Evolutionary conservation across 2,329 filamentous ascomycete genomes (phyloP), one percentile per base, ranked within the genome.

Genomic region (Trichophyton benhamiae): DNA sequence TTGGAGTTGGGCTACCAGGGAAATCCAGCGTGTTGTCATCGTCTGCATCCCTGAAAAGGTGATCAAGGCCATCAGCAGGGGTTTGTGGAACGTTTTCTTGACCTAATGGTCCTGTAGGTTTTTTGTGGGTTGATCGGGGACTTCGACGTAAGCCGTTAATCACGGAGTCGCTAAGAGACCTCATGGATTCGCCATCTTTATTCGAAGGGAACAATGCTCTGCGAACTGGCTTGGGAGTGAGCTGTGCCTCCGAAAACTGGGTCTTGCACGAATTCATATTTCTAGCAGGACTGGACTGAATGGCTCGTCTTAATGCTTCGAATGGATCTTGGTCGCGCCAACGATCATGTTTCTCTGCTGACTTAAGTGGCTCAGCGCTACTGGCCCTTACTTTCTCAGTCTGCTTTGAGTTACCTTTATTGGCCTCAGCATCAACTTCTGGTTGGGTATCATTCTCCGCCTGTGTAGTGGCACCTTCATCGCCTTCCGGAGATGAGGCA

Each of bases 41-140:
- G 2, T 76, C 64, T 73, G 81, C 68, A 77, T 86, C 80, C 61
- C 86, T 84, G 67, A 94, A 91, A 3, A 94, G 79, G 58, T 81
- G 78, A 46, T 83, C 81, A 4, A 88, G 72, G 41, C 82, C 80
- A 63, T 85, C 81, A 42, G 75, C 71, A 20, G 71, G 63, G 8
- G 71, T 68, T 4, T 79, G 77, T 11, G 75, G 77, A 57, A 73
- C 73, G 64, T 86, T 85, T 69, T 86, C 83, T 66, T 85, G 85
- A 63, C 85, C 82, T 57, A 75, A 74, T 60, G 65, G 68, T 65
- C 72, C 72, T 63, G 72, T 76, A 65, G 73, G 73, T 62, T 70
- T 72, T 63, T 69, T 69, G 55, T 71, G 69, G 53, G 65, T 66
- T 61, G 68, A 65, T 53, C 75, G 74, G 61, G 76, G 74, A 62